phyloP scores from a whole-genome alignment of 2,329 filamentous ascomycete genomes.

The Aspergillus fischeri region DNA sequence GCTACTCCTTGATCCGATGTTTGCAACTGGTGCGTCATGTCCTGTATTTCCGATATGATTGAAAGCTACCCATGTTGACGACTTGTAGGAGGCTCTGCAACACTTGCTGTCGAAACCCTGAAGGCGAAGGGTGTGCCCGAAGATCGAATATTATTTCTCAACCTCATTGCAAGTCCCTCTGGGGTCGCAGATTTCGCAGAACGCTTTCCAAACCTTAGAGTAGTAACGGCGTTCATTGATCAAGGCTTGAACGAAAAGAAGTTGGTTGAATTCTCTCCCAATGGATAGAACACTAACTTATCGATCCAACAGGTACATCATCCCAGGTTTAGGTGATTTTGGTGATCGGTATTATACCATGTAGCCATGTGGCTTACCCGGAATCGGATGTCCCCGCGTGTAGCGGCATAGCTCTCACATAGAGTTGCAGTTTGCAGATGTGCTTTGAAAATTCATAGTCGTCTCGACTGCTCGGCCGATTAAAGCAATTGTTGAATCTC shows the following conservation, averaged over 20 bases:
- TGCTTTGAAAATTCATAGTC: neutral
- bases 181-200: slow-evolving; percentile 85
- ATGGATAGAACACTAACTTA: slow-evolving; percentile 6
- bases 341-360: slow-evolving; percentile 94
- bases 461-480: neutral
- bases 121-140: slow-evolving; percentile 88
- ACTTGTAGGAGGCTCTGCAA: slow-evolving; percentile 78
- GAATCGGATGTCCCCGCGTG: neutral
- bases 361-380: slow-evolving; percentile 37
- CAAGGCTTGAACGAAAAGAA: slow-evolving; percentile 97
- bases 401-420: neutral
- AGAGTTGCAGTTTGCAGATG: neutral
- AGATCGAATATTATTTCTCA: slow-evolving; percentile 91
- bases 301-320: slow-evolving; percentile 69
- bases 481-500: neutral
- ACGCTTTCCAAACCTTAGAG: slow-evolving; percentile 81
- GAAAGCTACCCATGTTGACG: slow-evolving; percentile 5
- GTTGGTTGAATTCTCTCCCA: slow-evolving; percentile 53
- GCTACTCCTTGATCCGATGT: slow-evolving; percentile 94
- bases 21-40: slow-evolving; percentile 71
- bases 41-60: neutral
- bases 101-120: slow-evolving; percentile 93
- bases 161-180: slow-evolving; percentile 94
- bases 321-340: slow-evolving; percentile 91
- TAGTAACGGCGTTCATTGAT: slow-evolving; percentile 95